Conservation (phyloP, 192 early-diverging fungal genomes). For the Linnemannia hyalina region DNA sequence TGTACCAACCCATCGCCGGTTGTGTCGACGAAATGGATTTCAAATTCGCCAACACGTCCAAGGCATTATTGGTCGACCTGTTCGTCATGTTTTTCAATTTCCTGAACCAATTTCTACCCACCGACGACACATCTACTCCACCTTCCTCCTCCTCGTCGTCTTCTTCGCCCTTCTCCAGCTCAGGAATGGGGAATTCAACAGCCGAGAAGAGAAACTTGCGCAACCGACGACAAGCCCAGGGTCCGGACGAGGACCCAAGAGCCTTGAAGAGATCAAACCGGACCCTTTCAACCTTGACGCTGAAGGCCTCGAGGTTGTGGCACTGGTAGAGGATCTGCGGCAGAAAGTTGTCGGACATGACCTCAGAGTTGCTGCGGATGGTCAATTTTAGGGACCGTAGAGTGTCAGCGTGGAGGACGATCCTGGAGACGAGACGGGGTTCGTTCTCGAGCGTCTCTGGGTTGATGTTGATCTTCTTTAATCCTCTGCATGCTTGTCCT, state of each 20-base stretch:
- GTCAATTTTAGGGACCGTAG: not conserved
- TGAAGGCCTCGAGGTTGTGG: not conserved
- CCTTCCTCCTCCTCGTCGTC: not conserved
- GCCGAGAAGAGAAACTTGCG: not conserved
- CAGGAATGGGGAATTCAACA: not conserved
- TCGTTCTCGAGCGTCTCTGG: not conserved
- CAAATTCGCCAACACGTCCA: not conserved
- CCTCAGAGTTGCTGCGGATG: not conserved
- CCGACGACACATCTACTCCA: not conserved
- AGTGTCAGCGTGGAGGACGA: not conserved
- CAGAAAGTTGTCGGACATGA: not conserved
- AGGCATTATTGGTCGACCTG: not conserved
- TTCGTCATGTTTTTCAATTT: not conserved
- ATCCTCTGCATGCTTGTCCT: not conserved
- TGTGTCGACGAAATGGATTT: not conserved
- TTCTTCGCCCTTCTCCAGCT: not conserved
- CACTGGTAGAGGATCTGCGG: not conserved
- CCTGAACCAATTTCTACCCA: not conserved
- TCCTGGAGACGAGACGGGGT: not conserved
- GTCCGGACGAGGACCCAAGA: not conserved
- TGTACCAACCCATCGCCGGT: not conserved
- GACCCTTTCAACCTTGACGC: not conserved
- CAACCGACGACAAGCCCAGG: not conserved
- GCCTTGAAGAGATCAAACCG: not conserved
- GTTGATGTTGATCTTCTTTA: not conserved